phyloP scores from a whole-genome alignment of 192 early-diverging fungal species.

The Coemansia sp. region DNA sequence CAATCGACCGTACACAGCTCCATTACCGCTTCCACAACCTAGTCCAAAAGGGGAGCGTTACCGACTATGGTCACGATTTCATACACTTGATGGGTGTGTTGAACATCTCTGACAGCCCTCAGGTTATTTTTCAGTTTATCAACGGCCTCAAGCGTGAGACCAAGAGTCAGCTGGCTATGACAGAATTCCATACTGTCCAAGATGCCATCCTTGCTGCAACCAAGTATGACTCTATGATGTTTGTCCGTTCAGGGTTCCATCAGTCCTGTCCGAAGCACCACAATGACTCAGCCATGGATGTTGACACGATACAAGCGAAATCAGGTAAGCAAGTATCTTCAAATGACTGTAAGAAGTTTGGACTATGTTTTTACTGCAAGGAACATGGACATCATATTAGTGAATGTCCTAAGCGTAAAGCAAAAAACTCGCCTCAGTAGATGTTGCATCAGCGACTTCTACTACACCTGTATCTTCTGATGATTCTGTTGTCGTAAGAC shows the following conservation, averaged over 20 bases:
- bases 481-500: neutral
- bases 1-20: too few species aligned
- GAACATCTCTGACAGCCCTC: neutral
- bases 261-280: neutral
- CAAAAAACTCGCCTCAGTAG: neutral
- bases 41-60: neutral
- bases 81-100: neutral
- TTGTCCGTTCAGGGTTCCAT: neutral
- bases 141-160: neutral
- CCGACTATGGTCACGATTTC: neutral
- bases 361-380: too few species aligned
- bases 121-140: slow-evolving; percentile 3
- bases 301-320: neutral
- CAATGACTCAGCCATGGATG: neutral
- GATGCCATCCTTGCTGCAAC: neutral
- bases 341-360: neutral
- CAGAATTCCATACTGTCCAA: neutral
- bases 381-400: neutral
- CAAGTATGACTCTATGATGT: neutral
- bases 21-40: neutral
- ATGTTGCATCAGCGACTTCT: neutral
- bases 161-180: neutral
- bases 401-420: neutral
- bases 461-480: neutral
- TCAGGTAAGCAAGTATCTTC: slow-evolving; percentile 1